Conservation (phyloP, 768 basidiomycete species). For the Candolleomyces efflorescens region DNA sequence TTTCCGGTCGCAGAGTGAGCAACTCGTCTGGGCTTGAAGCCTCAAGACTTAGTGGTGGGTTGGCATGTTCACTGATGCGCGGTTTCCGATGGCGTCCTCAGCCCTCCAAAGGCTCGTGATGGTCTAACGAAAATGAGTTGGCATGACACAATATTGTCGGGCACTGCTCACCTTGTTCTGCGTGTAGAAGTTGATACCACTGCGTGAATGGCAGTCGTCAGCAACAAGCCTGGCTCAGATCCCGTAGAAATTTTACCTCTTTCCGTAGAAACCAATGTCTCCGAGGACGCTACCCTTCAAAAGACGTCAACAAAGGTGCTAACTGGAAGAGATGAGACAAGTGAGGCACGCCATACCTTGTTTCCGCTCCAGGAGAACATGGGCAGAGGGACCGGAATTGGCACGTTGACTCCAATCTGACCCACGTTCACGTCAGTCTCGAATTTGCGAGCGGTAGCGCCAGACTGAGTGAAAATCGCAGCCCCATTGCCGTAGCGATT, state of each 20-base stretch:
- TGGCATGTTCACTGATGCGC: conserved; percentile 85
- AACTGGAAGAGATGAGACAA: neutral
- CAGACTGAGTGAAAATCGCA: conserved; percentile 94
- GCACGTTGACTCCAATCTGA: conserved; percentile 91
- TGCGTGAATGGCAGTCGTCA: conserved; percentile 19
- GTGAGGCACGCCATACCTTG: conserved; percentile 42
- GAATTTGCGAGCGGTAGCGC: conserved; percentile 92
- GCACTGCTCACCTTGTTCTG: conserved; percentile 69
- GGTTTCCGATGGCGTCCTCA: conserved; percentile 75
- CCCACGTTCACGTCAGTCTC: conserved; percentile 86
- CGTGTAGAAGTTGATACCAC: conserved; percentile 94
- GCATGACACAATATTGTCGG: neutral
- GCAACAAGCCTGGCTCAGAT: neutral
- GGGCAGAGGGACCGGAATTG: conserved; percentile 85
- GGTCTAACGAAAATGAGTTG: conserved; percentile 45
- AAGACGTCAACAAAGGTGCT: neutral
- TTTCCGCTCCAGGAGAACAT: conserved; percentile 99
- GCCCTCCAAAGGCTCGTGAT: conserved; percentile 91
- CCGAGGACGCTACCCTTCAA: conserved; percentile 69
- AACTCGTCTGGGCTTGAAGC: neutral
- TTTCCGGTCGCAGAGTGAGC: neutral
- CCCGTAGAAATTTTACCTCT: conserved; percentile 44
- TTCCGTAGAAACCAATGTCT: conserved; percentile 90
- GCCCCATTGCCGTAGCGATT: conserved; percentile 94
- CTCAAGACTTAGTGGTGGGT: conserved; percentile 52